phyloP scores from a whole-genome alignment of 1,139 yeast genomes.

The Suhomyces anneliseae region DNA sequence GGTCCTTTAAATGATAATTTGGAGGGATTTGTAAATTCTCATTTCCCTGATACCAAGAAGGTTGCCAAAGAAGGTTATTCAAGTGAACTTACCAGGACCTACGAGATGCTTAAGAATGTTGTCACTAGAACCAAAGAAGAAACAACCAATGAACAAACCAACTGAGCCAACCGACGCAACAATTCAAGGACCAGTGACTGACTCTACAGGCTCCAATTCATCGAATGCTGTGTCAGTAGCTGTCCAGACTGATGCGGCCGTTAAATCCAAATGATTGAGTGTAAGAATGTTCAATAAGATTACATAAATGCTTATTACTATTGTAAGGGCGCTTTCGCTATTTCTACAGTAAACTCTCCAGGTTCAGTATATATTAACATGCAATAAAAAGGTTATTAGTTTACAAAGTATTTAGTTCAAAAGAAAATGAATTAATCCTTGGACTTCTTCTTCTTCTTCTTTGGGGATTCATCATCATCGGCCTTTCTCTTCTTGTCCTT shows the following conservation, averaged over 20 bases:
- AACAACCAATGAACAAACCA: not conserved
- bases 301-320: not conserved
- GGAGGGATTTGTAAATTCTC: conserved; percentile 42
- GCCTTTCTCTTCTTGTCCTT: conserved; percentile 56
- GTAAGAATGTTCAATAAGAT: too few relatives aligned
- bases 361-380: conserved; percentile 16
- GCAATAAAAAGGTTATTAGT: conserved; percentile 18
- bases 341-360: not conserved
- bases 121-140: conserved; percentile 18
- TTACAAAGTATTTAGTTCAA: conserved; percentile 14
- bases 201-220: too few relatives aligned
- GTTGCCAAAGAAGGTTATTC: conserved; percentile 44
- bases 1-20: conserved; percentile 59
- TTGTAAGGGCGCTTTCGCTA: not conserved
- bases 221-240: too few relatives aligned
- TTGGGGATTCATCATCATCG: conserved; percentile 40
- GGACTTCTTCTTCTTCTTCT: conserved; percentile 23
- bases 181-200: too few relatives aligned
- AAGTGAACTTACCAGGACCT: conserved; percentile 54
- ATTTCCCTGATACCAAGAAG: conserved; percentile 49
- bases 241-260: too few relatives aligned
- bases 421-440: conserved; percentile 15
- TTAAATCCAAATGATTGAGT: too few relatives aligned
- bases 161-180: not conserved
- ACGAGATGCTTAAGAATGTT: conserved; percentile 43